Base-by-base conservation (phyloP, 208 protist genomes). In the Balamuthia mandrillaris region DNA sequence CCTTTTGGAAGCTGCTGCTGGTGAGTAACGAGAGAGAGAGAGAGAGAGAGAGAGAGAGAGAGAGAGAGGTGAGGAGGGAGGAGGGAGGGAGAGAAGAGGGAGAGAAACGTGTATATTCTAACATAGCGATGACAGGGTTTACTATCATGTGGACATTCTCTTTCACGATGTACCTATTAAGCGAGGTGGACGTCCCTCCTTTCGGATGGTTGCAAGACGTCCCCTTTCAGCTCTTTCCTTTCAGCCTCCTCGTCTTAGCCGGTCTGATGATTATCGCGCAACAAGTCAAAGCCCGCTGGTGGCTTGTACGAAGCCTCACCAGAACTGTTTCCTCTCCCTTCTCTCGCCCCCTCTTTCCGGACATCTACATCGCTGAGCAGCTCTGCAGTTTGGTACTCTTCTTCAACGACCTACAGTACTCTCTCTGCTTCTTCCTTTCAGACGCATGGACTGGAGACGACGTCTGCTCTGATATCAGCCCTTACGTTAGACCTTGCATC, bases 361-460 rank as follows among this genome's bases (percentile, higher is more conserved):
- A 93, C 70, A 90, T 93, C 72, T 92, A 88, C 52, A 66, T 93
- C 47, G 90, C 83, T 9, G 90, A 93, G 68, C 89, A 92, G 29
- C 49, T 63, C 33, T 21, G 47, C 14, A 54, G 12, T 54, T 54
- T 54, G 47, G 18, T 54, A n/a, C 18, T 54, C 47, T 54, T 21
- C 54, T 21, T 24, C 24, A 9, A 63, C n/a, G 61, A 92, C 39
- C 49, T 88, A 14, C 29, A 89, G 33, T 89, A 87, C 35, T 60
- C 86, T 0, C 44, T 91, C 5, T 93, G 91, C 74, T 87, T 89
- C 60, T 91, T 87, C 39, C 58, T 77, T 10, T 44, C 49, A 10
- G 85, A 86, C 77, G 86, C 45, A 2, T 87, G 41, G 4, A 58
- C 45, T 1, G 1, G 0, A 12, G 35, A 39, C 29, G 33, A 70